phyloP scores from a whole-genome alignment of 108 stramenopile genomes.

The Fistulifera pelliculosa region DNA sequence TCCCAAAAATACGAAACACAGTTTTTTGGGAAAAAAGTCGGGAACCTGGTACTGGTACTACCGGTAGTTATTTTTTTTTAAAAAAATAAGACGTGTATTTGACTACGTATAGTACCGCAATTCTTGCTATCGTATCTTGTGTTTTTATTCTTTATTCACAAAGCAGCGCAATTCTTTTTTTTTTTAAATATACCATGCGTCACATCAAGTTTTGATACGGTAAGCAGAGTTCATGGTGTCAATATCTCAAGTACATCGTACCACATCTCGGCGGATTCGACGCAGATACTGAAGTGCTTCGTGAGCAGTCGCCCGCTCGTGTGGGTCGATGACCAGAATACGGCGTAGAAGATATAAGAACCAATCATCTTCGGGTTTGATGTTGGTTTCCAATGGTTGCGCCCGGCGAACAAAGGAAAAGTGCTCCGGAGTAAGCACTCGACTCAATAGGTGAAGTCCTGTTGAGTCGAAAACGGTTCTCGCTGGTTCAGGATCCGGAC shows the following conservation, averaged over 20 bases:
- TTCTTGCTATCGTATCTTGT: too few species aligned
- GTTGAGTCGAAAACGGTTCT: constrained; percentile 57
- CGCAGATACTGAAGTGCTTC: constrained; percentile 19
- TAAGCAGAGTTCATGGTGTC: too few species aligned
- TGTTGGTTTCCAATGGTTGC: constrained; percentile 42
- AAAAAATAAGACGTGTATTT: too few species aligned
- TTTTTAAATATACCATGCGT: too few species aligned
- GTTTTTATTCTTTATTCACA: too few species aligned
- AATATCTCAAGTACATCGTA: constrained; percentile 1
- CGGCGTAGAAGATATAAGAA: constrained; percentile 45
- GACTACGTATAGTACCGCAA: too few species aligned
- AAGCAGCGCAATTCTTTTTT: too few species aligned
- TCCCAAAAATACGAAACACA: too few species aligned
- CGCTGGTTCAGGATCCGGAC: constrained; percentile 14
- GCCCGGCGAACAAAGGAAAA: constrained; percentile 50
- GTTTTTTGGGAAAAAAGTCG: too few species aligned
- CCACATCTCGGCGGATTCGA: constrained; percentile 5
- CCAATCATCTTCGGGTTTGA: constrained; percentile 30
- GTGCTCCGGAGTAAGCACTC: constrained; percentile 44
- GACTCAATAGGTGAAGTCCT: constrained; percentile 54
- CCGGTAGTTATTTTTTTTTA: too few species aligned
- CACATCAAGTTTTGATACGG: too few species aligned
- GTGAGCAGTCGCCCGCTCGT: constrained; percentile 54
- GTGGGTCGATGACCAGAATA: constrained; percentile 65
- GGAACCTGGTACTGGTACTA: too few species aligned